Percentiles rank a stretch among this genome's conserved stretches.
Conservation (phyloP, 805 yeast species). For the Kockiozyma suomiensis region DNA sequence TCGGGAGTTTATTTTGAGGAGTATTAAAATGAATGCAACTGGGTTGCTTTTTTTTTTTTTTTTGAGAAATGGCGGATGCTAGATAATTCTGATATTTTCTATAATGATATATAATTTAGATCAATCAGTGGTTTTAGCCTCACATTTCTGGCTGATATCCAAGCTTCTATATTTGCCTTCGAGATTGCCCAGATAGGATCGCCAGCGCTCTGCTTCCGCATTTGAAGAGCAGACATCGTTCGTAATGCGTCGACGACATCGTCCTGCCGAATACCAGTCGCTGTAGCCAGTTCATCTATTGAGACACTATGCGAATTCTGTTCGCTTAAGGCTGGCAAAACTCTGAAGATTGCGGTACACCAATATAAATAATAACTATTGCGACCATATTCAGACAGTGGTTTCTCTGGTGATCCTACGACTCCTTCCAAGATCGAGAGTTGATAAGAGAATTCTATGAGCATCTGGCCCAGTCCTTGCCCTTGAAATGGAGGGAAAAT, state of each 20-base stretch:
- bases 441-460: constrained; percentile 82
- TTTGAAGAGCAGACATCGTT: constrained; percentile 38
- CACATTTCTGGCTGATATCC: constrained; percentile 18
- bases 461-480: constrained; percentile 69
- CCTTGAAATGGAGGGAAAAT: constrained; percentile 92
- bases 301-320: constrained; percentile 26
- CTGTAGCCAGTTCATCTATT: constrained; percentile 37
- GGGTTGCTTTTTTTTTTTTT: neutral
- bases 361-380: constrained; percentile 74
- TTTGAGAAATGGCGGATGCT: neutral
- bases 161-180: constrained; percentile 5
- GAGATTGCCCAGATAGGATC: constrained; percentile 5
- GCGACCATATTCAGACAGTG: constrained; percentile 80
- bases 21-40: too few species aligned
- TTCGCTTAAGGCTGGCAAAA: constrained; percentile 18
- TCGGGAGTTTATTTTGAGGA: neutral
- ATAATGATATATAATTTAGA: constrained; percentile 14
- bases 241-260: constrained; percentile 43
- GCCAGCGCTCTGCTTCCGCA: neutral
- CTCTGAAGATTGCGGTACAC: constrained; percentile 55
- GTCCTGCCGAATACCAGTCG: constrained; percentile 43
- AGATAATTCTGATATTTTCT: neutral
- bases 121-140: constrained; percentile 19
- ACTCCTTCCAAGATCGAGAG: constrained; percentile 64
- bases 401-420: constrained; percentile 83